A percentile compares a stretch with the other conserved stretches of the same genome.
Conservation (phyloP, 176 grass and related monocot species). For the Phyllostachys edulis region DNA sequence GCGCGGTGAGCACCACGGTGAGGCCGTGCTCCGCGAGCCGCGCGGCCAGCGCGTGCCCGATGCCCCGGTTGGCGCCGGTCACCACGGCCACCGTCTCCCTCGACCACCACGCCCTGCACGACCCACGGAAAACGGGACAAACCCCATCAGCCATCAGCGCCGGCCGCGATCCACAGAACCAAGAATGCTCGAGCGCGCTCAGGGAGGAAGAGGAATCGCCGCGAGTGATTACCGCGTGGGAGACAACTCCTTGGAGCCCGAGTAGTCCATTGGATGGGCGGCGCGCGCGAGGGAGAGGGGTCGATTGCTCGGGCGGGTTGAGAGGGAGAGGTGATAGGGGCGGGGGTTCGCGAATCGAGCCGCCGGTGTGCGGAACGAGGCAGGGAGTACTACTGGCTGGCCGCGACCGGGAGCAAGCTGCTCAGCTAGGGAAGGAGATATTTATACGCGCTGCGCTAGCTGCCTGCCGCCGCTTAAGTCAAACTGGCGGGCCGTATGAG, state of each 20-base stretch:
- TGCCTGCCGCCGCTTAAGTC: too few species aligned
- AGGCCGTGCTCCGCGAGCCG: constrained; percentile 73
- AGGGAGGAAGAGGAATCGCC: background rate
- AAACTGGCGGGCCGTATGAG: too few species aligned
- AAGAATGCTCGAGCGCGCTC: background rate
- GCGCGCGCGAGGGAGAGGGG: background rate
- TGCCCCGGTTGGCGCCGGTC: constrained; percentile 92
- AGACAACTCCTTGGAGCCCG: constrained; percentile 35
- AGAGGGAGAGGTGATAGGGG: background rate
- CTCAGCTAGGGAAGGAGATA: background rate
- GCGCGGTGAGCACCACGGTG: constrained; percentile 87
- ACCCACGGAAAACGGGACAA: background rate
- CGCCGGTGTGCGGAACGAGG: background rate
- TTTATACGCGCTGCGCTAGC: background rate
- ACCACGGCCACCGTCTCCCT: constrained; percentile 86
- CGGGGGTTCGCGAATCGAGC: background rate
- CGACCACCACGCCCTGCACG: constrained; percentile 63
- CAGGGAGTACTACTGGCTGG: background rate
- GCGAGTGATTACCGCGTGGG: constrained; percentile 15
- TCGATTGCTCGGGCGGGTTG: background rate
- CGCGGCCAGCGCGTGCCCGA: constrained; percentile 69
- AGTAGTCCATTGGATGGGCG: constrained; percentile 21
- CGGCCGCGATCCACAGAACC: background rate
- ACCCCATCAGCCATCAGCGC: background rate
- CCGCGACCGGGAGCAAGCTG: too few species aligned